Base-by-base conservation (phyloP, 768 basidiomycete species). In the Cytidiella melzeri region DNA sequence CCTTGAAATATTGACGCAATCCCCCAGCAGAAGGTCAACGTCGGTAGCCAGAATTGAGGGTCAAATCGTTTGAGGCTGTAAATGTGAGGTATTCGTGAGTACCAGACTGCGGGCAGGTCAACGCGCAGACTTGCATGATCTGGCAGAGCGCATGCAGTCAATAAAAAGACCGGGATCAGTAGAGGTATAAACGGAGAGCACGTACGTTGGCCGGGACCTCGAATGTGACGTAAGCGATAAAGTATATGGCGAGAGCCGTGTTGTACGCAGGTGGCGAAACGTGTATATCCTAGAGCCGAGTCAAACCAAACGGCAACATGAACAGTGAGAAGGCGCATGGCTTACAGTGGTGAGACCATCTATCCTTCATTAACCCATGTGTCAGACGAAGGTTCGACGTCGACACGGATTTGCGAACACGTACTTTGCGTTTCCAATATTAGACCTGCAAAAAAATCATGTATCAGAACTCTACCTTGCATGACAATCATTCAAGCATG, bases 41-140 rank as follows among this genome's bases (percentile, higher is more conserved):
- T 70, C 3, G 81, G 80, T 1, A 83, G 66, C 82, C 81, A 83
- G 18, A 77, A 34, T 58, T 71, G 73, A n/a, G 80, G 82, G 50
- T 80, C 63, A 45, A 80, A 77, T 11, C 74, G 72, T 57, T 82
- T 84, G 50, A 84, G 63, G 42, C 78, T 79, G 54, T 45, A 15
- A 13, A 34, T 26, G 11, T 18, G 43, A 21, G 20, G 20, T 40
- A 40, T 44, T 4, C 30, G 30, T 15, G 15, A 7, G 15, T 34
- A n/a, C n/a, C n/a, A n/a, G n/a, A n/a, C n/a, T n/a, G n/a, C n/a
- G n/a, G n/a, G n/a, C n/a, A n/a, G n/a, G n/a, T n/a, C n/a, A n/a
- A n/a, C n/a, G n/a, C n/a, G n/a, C n/a, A n/a, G n/a, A n/a, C n/a
- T n/a, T n/a, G n/a, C n/a, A n/a, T n/a, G n/a, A n/a, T n/a, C n/a